Evolutionary conservation across 192 early-diverging fungal species (phyloP), one percentile per base, ranked within the genome.

Genomic region (Umbelopsis sp.): DNA sequence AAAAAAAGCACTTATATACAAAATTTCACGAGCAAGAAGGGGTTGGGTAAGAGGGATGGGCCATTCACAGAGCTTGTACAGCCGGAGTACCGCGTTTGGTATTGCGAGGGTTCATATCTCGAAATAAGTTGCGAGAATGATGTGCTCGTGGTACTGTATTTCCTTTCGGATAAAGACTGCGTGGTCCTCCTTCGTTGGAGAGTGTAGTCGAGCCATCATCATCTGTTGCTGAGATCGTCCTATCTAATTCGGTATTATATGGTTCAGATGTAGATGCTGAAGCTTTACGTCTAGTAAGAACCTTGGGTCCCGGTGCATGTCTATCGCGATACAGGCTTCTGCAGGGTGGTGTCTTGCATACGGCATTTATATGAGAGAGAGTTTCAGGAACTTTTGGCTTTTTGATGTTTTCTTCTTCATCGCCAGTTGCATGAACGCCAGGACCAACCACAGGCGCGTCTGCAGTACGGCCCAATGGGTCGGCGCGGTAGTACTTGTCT

Each of bases 401-500:
- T 36, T 1, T 62, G 31, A 34, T 31, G 17, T 3, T 62, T 17
- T 8, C 26, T 7, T 62, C 56, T 20, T 62, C 52, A 11, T 12
- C 56, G 17, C 29, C 31, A 17, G 56, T 62, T 14, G 56, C 26
- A 62, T 62, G 29, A 17, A 62, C 31, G 26, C 31, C 56, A 31
- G 56, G 56, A 17, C 56, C 56, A 7, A 29, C 26, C 6, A 62
- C 56, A 8, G 56, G 56, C 17, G 56, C 56, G 34, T 62, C 56
- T 62, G 24, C 56, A 34, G 56, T 34, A 20, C 56, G 56, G 8
- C 25, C 56, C 12, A 62, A 70, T 0, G 74, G 71, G 4, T 84
- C 80, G 0, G 79, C 75, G 31, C 81, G 85, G 73, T 87, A 82
- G 74, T 73, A 91, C 73, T 89, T 79, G 69, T 94, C 92, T 38